Evolutionary conservation across 805 yeast genomes (phyloP).

Genomic region (Candida nanaspora): DNA sequence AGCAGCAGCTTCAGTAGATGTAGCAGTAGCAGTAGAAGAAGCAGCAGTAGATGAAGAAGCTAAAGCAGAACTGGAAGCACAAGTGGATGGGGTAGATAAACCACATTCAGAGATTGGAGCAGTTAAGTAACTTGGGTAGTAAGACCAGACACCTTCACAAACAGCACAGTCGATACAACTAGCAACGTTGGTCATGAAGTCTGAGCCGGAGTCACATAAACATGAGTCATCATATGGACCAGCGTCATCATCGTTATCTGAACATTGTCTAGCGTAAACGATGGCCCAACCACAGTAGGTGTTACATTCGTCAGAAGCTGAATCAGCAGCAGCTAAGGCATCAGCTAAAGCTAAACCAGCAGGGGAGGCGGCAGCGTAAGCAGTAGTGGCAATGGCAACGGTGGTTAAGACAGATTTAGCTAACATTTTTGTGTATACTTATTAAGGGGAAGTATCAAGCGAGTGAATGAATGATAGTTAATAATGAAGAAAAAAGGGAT

Average conservation of each 20-base stretch:
- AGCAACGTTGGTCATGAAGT: conserved; percentile 21
- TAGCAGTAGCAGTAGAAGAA: background rate
- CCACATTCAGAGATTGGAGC: conserved; percentile 4
- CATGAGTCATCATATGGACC: conserved; percentile 26
- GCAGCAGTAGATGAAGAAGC: background rate
- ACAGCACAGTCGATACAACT: conserved; percentile 24
- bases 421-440: background rate
- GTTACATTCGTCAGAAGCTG: conserved; percentile 17
- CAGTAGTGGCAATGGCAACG: background rate
- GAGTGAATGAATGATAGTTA: background rate
- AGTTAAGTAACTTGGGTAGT: conserved; percentile 2
- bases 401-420: background rate
- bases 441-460: background rate
- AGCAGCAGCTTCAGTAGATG: conserved; percentile 1
- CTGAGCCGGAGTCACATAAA: conserved; percentile 23
- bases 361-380: background rate
- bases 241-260: conserved; percentile 8
- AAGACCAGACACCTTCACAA: conserved; percentile 5
- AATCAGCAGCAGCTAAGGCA: conserved; percentile 3
- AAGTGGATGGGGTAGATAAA: conserved; percentile 6
- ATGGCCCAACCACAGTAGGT: conserved; percentile 26
- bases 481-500: background rate
- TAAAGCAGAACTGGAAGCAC: conserved; percentile 7
- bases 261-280: conserved; percentile 21
- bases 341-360: background rate